Conservation (phyloP, 768 basidiomycete genomes). For the Russula abietina region DNA sequence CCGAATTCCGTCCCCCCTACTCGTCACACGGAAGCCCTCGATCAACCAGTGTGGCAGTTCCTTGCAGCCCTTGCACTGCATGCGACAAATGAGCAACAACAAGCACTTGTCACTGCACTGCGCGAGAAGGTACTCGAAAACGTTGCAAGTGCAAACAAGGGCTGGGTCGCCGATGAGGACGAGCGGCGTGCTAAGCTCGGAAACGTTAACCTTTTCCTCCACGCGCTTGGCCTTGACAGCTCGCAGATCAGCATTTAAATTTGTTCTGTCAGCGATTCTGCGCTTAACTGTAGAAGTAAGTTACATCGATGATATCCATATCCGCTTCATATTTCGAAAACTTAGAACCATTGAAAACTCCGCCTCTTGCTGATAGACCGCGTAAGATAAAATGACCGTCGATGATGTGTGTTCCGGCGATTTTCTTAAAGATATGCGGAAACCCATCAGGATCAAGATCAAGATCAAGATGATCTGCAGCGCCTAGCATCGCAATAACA, state of each 20-base stretch:
- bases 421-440: background rate
- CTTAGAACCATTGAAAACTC: conserved; percentile 11
- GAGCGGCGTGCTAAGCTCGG: conserved; percentile 68
- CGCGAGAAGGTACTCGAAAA: conserved; percentile 94
- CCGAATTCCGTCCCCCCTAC: conserved; percentile 36
- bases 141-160: conserved; percentile 71
- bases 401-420: conserved; percentile 10
- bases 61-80: conserved; percentile 83
- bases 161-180: conserved; percentile 71
- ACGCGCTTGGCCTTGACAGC: conserved; percentile 66
- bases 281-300: conserved; percentile 20
- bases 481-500: conserved; percentile 11
- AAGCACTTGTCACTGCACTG: conserved; percentile 73
- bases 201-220: conserved; percentile 89
- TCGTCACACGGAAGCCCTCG: conserved; percentile 53
- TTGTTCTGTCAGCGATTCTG: conserved; percentile 16
- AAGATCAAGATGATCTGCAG: conserved; percentile 2
- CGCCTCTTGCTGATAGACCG: background rate
- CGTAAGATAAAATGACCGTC: conserved; percentile 1
- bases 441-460: too few species aligned
- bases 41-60: conserved; percentile 94
- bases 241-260: conserved; percentile 50
- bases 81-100: conserved; percentile 82
- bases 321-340: conserved; percentile 19
- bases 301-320: conserved; percentile 17